Evolutionary conservation across 2,329 filamentous ascomycete species (phyloP).

Genomic region (Exophiala aquamarina): DNA sequence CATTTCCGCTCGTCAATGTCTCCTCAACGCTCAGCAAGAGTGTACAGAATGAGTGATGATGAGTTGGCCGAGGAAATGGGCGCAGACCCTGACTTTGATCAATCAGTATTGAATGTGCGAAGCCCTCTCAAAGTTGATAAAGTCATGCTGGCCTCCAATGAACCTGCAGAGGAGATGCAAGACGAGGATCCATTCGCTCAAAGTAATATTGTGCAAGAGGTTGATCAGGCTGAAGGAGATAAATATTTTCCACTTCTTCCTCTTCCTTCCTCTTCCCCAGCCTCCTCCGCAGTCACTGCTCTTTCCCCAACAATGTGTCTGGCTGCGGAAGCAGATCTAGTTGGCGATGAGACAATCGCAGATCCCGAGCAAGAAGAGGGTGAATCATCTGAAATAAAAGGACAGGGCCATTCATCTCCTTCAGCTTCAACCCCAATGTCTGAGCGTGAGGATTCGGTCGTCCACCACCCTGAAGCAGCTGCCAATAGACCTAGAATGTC

Average conservation of each 20-base stretch:
- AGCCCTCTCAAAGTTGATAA: constrained; percentile 24
- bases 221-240: constrained; percentile 5
- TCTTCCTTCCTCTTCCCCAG: too few relatives aligned
- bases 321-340: constrained; percentile 1
- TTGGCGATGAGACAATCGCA: constrained; percentile 16
- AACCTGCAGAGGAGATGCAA: neutral
- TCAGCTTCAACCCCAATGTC: neutral
- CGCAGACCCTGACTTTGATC: constrained; percentile 27
- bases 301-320: too few relatives aligned
- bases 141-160: constrained; percentile 18
- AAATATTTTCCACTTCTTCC: neutral
- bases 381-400: constrained; percentile 3
- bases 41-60: constrained; percentile 25
- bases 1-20: constrained; percentile 28
- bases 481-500: constrained; percentile 13
- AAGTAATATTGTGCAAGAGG: constrained; percentile 9
- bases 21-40: constrained; percentile 19
- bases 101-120: constrained; percentile 26
- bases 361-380: constrained; percentile 24
- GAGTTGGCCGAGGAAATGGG: constrained; percentile 19
- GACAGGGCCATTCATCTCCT: neutral
- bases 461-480: neutral
- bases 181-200: neutral
- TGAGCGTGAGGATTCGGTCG: neutral
- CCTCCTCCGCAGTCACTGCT: too few relatives aligned